Conservation (phyloP, 257 asterid genomes). For the Mitragyna speciosa region DNA sequence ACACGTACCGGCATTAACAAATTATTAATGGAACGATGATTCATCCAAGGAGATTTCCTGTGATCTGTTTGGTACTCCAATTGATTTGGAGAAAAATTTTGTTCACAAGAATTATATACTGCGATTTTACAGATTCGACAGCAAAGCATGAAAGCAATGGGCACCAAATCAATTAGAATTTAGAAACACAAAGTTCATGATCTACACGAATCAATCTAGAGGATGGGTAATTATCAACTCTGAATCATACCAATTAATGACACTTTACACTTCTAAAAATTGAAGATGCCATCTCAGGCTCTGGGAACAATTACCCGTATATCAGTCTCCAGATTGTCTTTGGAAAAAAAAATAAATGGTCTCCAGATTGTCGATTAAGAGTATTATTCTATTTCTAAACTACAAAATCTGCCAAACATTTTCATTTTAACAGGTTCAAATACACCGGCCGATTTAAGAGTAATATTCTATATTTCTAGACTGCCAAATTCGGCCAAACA, state of each 20-base stretch:
- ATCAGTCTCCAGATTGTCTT: too few relatives aligned
- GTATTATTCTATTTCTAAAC: background rate
- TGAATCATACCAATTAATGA: background rate
- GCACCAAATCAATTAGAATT: background rate
- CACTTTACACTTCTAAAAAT: background rate
- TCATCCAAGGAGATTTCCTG: too few relatives aligned
- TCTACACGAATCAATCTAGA: too few relatives aligned
- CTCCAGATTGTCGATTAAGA: background rate
- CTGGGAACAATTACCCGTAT: background rate
- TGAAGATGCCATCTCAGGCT: background rate
- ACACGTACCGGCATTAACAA: background rate
- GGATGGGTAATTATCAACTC: too few relatives aligned
- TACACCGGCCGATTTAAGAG: too few relatives aligned
- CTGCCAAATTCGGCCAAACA: background rate
- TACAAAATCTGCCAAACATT: background rate
- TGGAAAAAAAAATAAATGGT: too few relatives aligned
- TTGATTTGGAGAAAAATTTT: too few relatives aligned
- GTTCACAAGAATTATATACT: background rate
- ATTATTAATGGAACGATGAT: too few relatives aligned
- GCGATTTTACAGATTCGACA: background rate
- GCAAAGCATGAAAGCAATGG: too few relatives aligned
- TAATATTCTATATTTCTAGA: background rate
- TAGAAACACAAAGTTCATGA: background rate
- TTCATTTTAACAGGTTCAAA: too few relatives aligned
- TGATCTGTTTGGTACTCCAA: background rate